These are phyloP conservation scores for Peziza echinospora DNA, from an alignment of 495 filamentous ascomycete genomes.

Conservation along the genomic window DNA sequence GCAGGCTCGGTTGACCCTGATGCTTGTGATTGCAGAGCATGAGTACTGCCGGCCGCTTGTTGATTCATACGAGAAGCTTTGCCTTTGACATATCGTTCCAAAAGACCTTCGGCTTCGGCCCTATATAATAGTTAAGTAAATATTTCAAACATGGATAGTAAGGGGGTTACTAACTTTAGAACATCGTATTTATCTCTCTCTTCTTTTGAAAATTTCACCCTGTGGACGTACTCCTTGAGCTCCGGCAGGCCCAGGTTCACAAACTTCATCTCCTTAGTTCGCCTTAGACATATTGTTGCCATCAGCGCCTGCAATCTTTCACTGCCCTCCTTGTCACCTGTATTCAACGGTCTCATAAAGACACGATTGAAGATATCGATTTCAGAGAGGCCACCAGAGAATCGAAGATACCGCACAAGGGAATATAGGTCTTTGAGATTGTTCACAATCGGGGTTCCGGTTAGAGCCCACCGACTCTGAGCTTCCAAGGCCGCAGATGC, in stretches of 20 bases:
- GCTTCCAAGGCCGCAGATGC: constrained; percentile 47
- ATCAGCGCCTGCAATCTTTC: constrained; percentile 55
- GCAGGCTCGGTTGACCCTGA: too few relatives aligned
- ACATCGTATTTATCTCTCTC: constrained; percentile 65
- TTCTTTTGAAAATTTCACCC: constrained; percentile 49
- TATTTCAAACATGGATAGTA: too few relatives aligned
- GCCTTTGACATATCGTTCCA: not conserved
- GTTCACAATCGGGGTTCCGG: constrained; percentile 50
- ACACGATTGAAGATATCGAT: constrained; percentile 52
- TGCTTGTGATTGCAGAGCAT: too few relatives aligned
- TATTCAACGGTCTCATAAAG: constrained; percentile 47
- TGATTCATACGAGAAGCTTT: too few relatives aligned
- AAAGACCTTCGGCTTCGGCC: not conserved
- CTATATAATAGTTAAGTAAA: not conserved
- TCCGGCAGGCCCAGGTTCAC: constrained; percentile 62
- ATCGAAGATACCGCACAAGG: constrained; percentile 52
- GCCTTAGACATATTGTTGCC: constrained; percentile 58
- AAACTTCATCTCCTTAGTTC: constrained; percentile 78
- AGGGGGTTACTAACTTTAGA: constrained; percentile 27
- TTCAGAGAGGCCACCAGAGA: constrained; percentile 58
- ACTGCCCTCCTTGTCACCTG: constrained; percentile 36
- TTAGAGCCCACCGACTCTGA: constrained; percentile 59
- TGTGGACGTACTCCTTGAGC: constrained; percentile 61
- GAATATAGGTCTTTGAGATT: constrained; percentile 61
- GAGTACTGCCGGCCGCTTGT: too few relatives aligned